Evolutionary conservation across 2,329 filamentous ascomycete genomes (phyloP).

Genomic region (Penicillium sp.): DNA sequence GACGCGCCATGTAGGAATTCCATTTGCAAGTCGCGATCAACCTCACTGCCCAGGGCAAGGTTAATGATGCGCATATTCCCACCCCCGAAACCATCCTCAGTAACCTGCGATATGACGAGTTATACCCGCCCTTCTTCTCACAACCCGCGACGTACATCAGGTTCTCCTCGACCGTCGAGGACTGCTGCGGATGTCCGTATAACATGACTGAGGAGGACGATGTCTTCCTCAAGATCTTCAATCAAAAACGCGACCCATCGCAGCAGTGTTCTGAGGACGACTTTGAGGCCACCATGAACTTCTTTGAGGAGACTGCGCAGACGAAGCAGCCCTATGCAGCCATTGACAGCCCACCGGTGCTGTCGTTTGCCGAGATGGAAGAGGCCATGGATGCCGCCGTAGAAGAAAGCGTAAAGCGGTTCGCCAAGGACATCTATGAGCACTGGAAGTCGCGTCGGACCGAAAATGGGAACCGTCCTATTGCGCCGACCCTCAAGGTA

Average conservation of each 20-base stretch:
- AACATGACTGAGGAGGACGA: slow-evolving; percentile 92
- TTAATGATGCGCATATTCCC: slow-evolving; percentile 61
- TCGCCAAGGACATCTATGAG: slow-evolving; percentile 76
- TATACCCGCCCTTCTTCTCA: slow-evolving; percentile 74
- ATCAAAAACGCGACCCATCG: slow-evolving; percentile 63
- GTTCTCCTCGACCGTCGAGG: slow-evolving; percentile 96
- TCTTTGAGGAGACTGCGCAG: slow-evolving; percentile 82
- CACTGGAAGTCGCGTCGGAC: slow-evolving; percentile 76
- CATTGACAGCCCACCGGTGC: slow-evolving; percentile 79
- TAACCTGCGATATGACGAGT: slow-evolving; percentile 75
- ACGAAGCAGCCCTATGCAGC: slow-evolving; percentile 82
- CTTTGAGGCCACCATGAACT: slow-evolving; percentile 90
- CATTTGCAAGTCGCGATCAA: slow-evolving; percentile 84
- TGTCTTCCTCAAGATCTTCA: slow-evolving; percentile 75
- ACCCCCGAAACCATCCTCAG: slow-evolving; percentile 60
- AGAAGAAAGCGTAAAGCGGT: slow-evolving; percentile 50
- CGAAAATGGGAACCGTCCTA: slow-evolving; percentile 60
- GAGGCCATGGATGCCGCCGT: slow-evolving; percentile 58
- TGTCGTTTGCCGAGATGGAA: slow-evolving; percentile 69
- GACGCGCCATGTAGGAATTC: slow-evolving; percentile 63
- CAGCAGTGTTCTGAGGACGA: slow-evolving; percentile 76
- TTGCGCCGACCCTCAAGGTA: slow-evolving; percentile 73
- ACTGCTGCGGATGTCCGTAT: slow-evolving; percentile 85
- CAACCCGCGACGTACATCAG: slow-evolving; percentile 92
- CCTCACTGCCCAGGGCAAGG: slow-evolving; percentile 56